phyloP scores from a whole-genome alignment of 768 basidiomycete species.

The Termitomyces heimii region DNA sequence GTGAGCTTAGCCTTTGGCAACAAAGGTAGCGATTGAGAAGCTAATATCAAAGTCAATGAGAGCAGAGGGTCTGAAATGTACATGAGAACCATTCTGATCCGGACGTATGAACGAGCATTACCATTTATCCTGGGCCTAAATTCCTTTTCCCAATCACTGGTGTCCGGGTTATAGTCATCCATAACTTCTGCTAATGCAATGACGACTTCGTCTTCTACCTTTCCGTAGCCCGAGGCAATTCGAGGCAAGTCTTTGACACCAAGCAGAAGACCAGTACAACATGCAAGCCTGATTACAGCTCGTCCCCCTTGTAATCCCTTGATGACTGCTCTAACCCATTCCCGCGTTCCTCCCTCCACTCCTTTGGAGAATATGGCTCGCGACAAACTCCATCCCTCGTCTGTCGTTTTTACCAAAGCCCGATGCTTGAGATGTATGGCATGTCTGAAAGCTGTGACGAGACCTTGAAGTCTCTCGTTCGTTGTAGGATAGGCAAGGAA shows the following conservation, averaged over 20 bases:
- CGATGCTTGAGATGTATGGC: conserved; percentile 49
- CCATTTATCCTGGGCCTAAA: conserved; percentile 51
- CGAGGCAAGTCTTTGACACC: conserved; percentile 52
- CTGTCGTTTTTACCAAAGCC: conserved; percentile 26
- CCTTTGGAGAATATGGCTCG: conserved; percentile 31
- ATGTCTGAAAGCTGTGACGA: conserved; percentile 54
- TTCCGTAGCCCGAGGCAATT: conserved; percentile 23
- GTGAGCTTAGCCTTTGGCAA: conserved; percentile 50
- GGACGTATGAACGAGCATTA: conserved; percentile 19
- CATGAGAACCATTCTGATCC: not conserved
- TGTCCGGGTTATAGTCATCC: conserved; percentile 43
- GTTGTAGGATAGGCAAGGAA: conserved; percentile 40
- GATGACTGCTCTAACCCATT: conserved; percentile 48
- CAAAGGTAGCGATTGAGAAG: conserved; percentile 54
- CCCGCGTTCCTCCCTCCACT: conserved; percentile 31
- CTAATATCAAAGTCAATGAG: conserved; percentile 46
- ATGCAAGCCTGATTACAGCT: conserved; percentile 54
- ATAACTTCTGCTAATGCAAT: conserved; percentile 71
- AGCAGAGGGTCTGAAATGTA: conserved; percentile 33
- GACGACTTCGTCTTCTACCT: conserved; percentile 60
- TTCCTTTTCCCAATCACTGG: conserved; percentile 57
- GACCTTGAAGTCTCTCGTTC: conserved; percentile 39
- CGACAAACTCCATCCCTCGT: conserved; percentile 25
- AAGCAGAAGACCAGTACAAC: conserved; percentile 56
- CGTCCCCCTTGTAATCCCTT: conserved; percentile 64